These are phyloP conservation scores for Backusella macrospora DNA, from an alignment of 192 early-diverging fungal species.

Conservation along the genomic window DNA sequence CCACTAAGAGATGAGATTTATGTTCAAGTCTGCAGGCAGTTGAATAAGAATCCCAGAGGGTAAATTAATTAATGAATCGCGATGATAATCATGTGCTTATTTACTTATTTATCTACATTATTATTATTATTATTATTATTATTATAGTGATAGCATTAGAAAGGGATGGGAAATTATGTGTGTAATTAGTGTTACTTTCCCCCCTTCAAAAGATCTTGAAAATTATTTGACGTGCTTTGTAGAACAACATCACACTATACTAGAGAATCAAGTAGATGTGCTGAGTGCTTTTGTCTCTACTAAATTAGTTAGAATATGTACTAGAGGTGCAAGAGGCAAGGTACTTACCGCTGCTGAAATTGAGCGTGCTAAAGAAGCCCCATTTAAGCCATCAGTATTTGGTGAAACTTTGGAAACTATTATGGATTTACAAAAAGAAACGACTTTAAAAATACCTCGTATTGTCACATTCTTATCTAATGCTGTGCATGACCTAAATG, in stretches of 20 bases:
- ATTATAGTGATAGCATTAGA: slow-evolving; percentile 59
- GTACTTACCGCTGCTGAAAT: slow-evolving; percentile 71
- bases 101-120: background rate
- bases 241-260: slow-evolving; percentile 57
- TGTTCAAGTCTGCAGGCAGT: slow-evolving; percentile 91
- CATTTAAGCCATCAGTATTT: slow-evolving; percentile 87
- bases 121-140: background rate
- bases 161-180: slow-evolving; percentile 89
- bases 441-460: slow-evolving; percentile 66
- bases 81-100: background rate
- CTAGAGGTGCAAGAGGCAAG: slow-evolving; percentile 82
- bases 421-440: slow-evolving; percentile 66
- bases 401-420: slow-evolving; percentile 86
- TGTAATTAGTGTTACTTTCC: slow-evolving; percentile 85
- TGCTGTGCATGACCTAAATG: slow-evolving; percentile 75
- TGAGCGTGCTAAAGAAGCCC: slow-evolving; percentile 76
- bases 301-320: slow-evolving; percentile 69
- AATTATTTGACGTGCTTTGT: slow-evolving; percentile 83
- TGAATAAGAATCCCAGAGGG: slow-evolving; percentile 75
- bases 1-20: slow-evolving; percentile 92
- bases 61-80: slow-evolving; percentile 24
- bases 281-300: slow-evolving; percentile 50
- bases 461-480: slow-evolving; percentile 82
- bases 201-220: slow-evolving; percentile 87
- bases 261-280: slow-evolving; percentile 51